A percentile compares a stretch with the other conserved stretches of the same genome.
Evolutionary conservation across 805 yeast species (phyloP).

Genomic region (Metschnikowia noctiluminum): DNA sequence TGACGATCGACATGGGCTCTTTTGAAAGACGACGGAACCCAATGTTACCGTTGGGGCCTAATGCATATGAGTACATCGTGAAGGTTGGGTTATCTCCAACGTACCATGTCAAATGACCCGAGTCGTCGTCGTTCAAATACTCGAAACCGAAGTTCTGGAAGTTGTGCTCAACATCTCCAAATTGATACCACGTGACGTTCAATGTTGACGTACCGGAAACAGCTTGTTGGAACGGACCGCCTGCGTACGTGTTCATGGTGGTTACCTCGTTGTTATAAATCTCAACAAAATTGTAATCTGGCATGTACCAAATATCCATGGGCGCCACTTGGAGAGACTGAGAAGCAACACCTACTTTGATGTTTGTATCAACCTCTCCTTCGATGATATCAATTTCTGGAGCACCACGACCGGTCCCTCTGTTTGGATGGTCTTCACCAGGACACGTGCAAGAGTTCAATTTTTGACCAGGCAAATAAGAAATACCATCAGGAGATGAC

Average conservation of each 20-base stretch:
- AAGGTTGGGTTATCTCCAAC: conserved; percentile 53
- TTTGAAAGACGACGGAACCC: conserved; percentile 77
- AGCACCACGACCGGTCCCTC: conserved; percentile 38
- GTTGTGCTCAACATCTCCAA: conserved; percentile 15
- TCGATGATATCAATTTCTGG: conserved; percentile 30
- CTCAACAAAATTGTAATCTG: conserved; percentile 34
- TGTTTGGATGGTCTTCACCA: conserved; percentile 37
- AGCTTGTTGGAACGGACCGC: conserved; percentile 40
- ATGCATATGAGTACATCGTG: conserved; percentile 67
- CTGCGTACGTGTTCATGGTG: conserved; percentile 36
- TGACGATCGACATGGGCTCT: conserved; percentile 88
- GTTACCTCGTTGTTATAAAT: conserved; percentile 28
- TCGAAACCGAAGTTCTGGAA: conserved; percentile 38
- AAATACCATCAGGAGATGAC: conserved; percentile 38
- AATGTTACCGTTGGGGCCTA: conserved; percentile 88
- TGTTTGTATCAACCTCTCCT: conserved; percentile 18
- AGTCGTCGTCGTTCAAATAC: conserved; percentile 27
- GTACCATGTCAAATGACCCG: conserved; percentile 34
- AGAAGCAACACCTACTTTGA: conserved; percentile 23
- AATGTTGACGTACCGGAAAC: conserved; percentile 35
- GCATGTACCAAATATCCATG: conserved; percentile 42
- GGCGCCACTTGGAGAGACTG: conserved; percentile 45
- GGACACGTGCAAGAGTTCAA: conserved; percentile 32
- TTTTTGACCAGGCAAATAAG: conserved; percentile 37
- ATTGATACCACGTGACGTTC: conserved; percentile 36